Conservation (phyloP, 2,329 filamentous ascomycete species). For the Cercospora beticola region DNA sequence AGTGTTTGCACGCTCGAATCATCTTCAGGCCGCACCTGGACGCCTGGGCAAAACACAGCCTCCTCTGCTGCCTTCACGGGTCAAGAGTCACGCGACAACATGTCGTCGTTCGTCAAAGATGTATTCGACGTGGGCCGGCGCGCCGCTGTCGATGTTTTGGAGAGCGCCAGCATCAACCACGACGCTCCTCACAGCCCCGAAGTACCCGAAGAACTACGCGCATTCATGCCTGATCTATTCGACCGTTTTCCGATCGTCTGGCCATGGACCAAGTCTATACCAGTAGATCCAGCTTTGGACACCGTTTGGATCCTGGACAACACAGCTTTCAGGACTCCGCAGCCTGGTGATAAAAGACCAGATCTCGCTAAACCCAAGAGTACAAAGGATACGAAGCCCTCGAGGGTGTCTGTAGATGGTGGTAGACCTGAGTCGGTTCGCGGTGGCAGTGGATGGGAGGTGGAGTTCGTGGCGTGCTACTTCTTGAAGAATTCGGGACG, state of each 20-base stretch:
- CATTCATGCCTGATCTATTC: slow-evolving; percentile 38
- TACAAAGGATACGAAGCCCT: slow-evolving; percentile 26
- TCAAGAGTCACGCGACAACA: slow-evolving; percentile 17
- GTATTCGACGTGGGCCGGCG: slow-evolving; percentile 32
- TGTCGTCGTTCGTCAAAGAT: slow-evolving; percentile 33
- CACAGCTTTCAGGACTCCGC: slow-evolving; percentile 65
- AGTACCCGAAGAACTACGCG: slow-evolving; percentile 34
- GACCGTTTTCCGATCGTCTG: slow-evolving; percentile 55
- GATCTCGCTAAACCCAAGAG: slow-evolving; percentile 24
- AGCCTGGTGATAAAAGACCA: slow-evolving; percentile 26
- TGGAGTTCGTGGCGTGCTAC: slow-evolving; percentile 79
- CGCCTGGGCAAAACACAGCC: slow-evolving; percentile 1
- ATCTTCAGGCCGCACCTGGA: background rate
- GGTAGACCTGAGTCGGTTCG: slow-evolving; percentile 17
- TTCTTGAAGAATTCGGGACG: slow-evolving; percentile 72
- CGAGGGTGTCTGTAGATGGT: slow-evolving; percentile 35
- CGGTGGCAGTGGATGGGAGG: slow-evolving; percentile 62
- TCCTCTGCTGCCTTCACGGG: slow-evolving; percentile 1
- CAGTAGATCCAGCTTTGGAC: slow-evolving; percentile 62
- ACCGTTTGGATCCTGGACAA: slow-evolving; percentile 90
- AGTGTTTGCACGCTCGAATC: background rate
- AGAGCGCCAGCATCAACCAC: slow-evolving; percentile 30
- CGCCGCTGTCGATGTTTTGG: slow-evolving; percentile 30
- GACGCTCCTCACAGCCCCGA: slow-evolving; percentile 36
- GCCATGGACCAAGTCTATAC: slow-evolving; percentile 37